Evolutionary conservation across 345 rosid species (phyloP), one percentile per base, ranked within the genome.

Genomic region (Anacardium occidentale): DNA sequence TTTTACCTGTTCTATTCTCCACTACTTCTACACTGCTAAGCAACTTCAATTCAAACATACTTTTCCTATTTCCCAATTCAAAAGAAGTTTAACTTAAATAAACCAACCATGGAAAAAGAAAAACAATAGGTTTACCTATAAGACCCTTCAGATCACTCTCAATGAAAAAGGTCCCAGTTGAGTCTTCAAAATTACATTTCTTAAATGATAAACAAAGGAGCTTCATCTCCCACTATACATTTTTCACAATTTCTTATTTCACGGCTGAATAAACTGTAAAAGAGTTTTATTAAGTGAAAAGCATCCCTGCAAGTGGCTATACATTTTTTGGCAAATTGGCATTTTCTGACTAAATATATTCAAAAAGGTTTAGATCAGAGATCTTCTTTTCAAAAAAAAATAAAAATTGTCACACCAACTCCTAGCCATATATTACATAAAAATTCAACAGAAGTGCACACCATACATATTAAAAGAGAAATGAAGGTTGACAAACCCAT

Each of bases 401-500:
- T n/a, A n/a, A n/a, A n/a, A n/a, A n/a, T n/a, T 2, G 24, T 42
- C 15, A 4, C 12, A 42, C 6, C 22, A 44, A 45, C 37, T 26
- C 24, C n/a, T 2, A 70, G n/a, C 25, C 10, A 44, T 48, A 47
- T 37, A 26, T 26, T 58, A 14, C 26, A 70, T 2, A 45, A 70
- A 70, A 15, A 24, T 55, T 45, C 52, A 69, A 69, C 62, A 10
- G 34, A 52, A 53, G 34, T 13, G 29, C 48, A 68, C 24, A 25
- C 10, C 2, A 70, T 17, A 45, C 10, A 7, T 14, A 37, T 26
- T 20, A 9, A 62, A 26, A n/a, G n/a, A 29, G 45, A 71, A 59
- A 61, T 22, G 12, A 51, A 61, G 62, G 34, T 50, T 60, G 15
- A 50, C 67, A 61, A 13, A 32, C 74, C 73, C 37, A 26, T 37